Conservation (phyloP, 345 rosid species). For the Salix suchowensis region DNA sequence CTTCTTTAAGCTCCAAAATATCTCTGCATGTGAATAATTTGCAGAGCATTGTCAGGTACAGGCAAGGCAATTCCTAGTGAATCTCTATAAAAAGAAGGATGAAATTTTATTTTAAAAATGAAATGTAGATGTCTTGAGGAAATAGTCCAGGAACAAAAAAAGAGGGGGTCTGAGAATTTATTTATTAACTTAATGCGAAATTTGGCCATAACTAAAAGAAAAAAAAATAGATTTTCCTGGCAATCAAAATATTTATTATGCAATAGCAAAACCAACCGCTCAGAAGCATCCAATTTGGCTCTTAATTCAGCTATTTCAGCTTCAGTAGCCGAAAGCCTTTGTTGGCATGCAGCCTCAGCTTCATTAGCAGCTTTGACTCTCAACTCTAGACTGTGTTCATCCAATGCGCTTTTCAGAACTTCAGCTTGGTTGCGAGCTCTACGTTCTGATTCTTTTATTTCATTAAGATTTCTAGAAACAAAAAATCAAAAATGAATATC, state of each 20-base stretch:
- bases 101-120: no score
- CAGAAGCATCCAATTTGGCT: slow-evolving; percentile 65
- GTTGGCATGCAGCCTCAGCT: slow-evolving; percentile 84
- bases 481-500: not conserved
- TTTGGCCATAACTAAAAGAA: not conserved
- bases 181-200: no score
- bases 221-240: not conserved
- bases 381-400: slow-evolving; percentile 85
- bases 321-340: slow-evolving; percentile 78
- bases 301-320: slow-evolving; percentile 79
- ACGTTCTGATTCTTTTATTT: slow-evolving; percentile 76
- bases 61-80: not conserved
- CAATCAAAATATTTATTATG: slow-evolving; percentile 3
- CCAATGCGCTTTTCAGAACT: slow-evolving; percentile 59
- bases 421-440: slow-evolving; percentile 74
- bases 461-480: slow-evolving; percentile 53
- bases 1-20: slow-evolving; percentile 70
- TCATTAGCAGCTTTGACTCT: slow-evolving; percentile 96
- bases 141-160: no score
- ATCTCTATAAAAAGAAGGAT: not conserved
- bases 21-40: slow-evolving; percentile 42
- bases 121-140: no score
- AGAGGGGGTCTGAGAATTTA: not conserved
- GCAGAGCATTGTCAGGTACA: not conserved
- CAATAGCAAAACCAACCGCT: slow-evolving; percentile 46